phyloP scores from a whole-genome alignment of 495 filamentous ascomycete species.

The Xylaria flabelliformis region DNA sequence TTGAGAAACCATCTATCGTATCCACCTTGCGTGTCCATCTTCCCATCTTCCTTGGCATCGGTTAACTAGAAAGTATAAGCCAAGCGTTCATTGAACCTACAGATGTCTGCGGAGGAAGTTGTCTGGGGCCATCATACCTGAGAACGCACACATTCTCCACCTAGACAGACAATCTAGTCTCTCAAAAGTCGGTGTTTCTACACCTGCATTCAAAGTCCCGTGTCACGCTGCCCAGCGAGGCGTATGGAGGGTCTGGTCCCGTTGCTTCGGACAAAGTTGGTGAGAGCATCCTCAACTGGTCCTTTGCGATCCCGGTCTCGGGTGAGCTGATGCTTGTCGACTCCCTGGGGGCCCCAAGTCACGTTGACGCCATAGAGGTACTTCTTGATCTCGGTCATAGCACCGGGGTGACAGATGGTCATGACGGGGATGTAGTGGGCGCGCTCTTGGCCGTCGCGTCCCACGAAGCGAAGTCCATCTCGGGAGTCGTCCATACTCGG shows the following conservation, averaged over 20 bases:
- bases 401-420: background rate
- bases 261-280: background rate
- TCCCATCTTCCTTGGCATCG: background rate
- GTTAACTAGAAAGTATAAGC: background rate
- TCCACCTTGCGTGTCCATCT: background rate
- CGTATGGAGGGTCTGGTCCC: background rate
- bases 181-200: background rate
- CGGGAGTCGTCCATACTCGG: no score
- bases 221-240: no score
- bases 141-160: background rate
- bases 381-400: slow-evolving; percentile 8
- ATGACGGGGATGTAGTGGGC: background rate
- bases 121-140: background rate
- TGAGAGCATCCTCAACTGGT: background rate
- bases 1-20: slow-evolving; percentile 1
- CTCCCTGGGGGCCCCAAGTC: background rate
- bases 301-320: background rate
- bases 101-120: background rate
- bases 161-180: background rate
- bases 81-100: background rate
- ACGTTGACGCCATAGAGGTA: background rate
- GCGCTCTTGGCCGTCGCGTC: background rate
- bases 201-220: background rate
- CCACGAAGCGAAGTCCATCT: slow-evolving; percentile 9
- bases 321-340: background rate